phyloP scores from a whole-genome alignment of 805 yeast genomes.

The Kuraishia piskuri region DNA sequence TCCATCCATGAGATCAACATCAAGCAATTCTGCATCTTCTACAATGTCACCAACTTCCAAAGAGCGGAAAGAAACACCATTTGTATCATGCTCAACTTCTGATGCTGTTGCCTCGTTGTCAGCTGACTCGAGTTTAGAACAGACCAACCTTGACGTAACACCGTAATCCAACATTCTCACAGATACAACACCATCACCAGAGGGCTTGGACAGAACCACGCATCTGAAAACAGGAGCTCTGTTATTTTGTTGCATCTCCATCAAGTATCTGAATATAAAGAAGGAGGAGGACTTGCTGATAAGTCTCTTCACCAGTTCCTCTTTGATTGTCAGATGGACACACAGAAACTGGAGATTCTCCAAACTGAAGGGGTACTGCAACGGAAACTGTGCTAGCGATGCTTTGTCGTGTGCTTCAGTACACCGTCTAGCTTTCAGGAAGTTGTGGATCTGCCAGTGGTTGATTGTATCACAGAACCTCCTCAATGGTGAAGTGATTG shows the following conservation, averaged over 20 bases:
- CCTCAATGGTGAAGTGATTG: conserved; percentile 85
- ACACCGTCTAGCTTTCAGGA: not conserved
- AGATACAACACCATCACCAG: conserved; percentile 24
- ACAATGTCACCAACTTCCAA: conserved; percentile 37
- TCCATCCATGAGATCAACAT: conserved; percentile 36
- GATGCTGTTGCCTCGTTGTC: conserved; percentile 14
- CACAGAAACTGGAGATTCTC: conserved; percentile 27
- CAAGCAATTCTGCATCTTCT: conserved; percentile 28
- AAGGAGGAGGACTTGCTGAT: conserved; percentile 16
- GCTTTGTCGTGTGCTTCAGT: conserved; percentile 11
- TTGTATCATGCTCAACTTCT: too few species aligned
- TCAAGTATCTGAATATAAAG: conserved; percentile 26
- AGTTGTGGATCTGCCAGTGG: conserved; percentile 61
- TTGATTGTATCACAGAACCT: conserved; percentile 72
- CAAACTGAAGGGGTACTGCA: conserved; percentile 21
- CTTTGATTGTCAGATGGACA: conserved; percentile 35
- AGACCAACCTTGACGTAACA: conserved; percentile 9
- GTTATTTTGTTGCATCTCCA: conserved; percentile 8
- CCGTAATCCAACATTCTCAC: conserved; percentile 23
- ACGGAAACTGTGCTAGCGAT: conserved; percentile 19
- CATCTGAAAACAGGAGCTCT: conserved; percentile 17
- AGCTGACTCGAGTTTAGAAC: not conserved
- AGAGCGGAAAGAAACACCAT: conserved; percentile 4
- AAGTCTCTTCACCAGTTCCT: conserved; percentile 23
- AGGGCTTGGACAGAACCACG: conserved; percentile 32